These are phyloP conservation scores for Alnus glutinosa DNA, from an alignment of 306 rosid genomes.

Conservation along the genomic window DNA sequence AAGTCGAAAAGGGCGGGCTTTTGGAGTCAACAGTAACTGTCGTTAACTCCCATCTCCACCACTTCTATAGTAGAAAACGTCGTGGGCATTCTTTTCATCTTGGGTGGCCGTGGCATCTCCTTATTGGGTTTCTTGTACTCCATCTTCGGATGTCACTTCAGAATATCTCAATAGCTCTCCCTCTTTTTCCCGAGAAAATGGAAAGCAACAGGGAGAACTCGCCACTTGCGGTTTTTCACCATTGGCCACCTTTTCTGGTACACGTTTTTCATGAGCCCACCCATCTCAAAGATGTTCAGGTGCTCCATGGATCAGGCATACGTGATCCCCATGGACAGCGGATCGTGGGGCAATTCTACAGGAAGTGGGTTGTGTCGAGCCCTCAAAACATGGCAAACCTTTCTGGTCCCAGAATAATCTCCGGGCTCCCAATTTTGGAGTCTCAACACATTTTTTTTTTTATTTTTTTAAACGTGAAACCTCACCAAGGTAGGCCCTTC, in stretches of 20 bases:
- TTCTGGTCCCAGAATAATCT: background rate
- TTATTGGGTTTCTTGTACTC: background rate
- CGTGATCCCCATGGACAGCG: background rate
- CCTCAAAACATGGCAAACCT: background rate
- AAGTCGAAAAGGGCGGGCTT: conserved; percentile 18
- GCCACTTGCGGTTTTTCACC: background rate
- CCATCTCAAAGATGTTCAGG: background rate
- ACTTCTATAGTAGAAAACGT: background rate
- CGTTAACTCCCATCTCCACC: conserved; percentile 30
- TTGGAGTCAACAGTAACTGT: conserved; percentile 20
- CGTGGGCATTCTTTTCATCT: background rate
- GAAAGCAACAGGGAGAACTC: background rate
- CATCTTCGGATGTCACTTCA: too few species aligned
- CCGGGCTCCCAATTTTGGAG: background rate
- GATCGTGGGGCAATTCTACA: background rate
- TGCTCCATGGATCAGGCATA: background rate
- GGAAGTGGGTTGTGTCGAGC: background rate
- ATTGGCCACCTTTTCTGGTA: too few species aligned
- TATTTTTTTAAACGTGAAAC: background rate
- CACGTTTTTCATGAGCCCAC: background rate
- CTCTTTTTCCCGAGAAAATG: background rate
- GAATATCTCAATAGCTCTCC: background rate
- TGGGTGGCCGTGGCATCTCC: conserved; percentile 6
- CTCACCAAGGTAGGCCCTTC: too few species aligned
- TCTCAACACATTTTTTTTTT: background rate